Evolutionary conservation across 768 basidiomycete species (phyloP).

Genomic region (Leccinum rimulosum): DNA sequence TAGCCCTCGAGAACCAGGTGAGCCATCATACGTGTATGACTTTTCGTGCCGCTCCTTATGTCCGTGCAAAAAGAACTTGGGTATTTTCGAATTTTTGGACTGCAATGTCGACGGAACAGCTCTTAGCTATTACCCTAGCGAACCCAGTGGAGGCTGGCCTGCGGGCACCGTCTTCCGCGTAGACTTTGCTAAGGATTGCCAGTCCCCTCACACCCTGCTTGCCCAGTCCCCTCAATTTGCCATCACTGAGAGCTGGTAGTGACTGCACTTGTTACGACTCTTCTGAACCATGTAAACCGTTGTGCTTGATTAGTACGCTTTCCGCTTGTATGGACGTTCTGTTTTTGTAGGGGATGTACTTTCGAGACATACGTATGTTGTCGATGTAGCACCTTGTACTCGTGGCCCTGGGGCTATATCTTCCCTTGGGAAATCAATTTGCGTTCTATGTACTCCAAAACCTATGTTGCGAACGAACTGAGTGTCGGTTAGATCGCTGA

Average conservation of each 20-base stretch:
- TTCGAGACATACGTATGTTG: neutral
- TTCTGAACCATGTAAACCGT: conserved; percentile 16
- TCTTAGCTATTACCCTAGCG: conserved; percentile 35
- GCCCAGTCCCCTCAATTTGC: conserved; percentile 71
- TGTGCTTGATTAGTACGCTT: neutral
- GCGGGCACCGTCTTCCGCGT: conserved; percentile 60
- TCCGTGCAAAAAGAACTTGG: neutral
- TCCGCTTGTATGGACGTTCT: neutral
- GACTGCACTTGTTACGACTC: conserved; percentile 28
- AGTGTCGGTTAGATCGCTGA: neutral
- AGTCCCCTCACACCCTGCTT: conserved; percentile 50
- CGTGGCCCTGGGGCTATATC: neutral
- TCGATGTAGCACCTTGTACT: neutral
- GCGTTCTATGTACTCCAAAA: neutral
- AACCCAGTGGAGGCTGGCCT: conserved; percentile 67
- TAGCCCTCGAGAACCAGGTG: conserved; percentile 65
- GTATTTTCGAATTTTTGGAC: conserved; percentile 43
- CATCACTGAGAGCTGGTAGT: conserved; percentile 39
- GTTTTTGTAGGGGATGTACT: neutral
- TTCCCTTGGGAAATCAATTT: neutral
- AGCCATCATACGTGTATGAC: conserved; percentile 9
- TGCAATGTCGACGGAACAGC: conserved; percentile 52
- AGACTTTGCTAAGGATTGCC: conserved; percentile 58
- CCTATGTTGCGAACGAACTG: neutral
- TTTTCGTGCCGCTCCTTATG: neutral